Conservation (phyloP, 176 grass and related monocot species). For the Carex cristatella region DNA sequence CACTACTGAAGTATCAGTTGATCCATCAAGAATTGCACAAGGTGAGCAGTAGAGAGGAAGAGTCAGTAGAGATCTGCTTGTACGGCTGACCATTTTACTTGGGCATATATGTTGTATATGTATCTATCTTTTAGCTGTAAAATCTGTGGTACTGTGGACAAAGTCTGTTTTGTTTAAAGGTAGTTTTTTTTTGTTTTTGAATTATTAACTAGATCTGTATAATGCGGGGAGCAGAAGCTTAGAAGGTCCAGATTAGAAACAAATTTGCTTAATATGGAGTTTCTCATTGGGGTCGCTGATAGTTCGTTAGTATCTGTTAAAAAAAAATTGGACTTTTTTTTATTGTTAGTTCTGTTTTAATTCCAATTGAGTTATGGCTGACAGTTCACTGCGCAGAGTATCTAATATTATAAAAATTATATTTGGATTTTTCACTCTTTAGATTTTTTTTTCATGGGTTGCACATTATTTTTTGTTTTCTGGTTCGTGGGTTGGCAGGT, state of each 20-base stretch:
- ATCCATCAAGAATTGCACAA: constrained; percentile 2
- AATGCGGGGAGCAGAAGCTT: neutral
- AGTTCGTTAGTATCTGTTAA: constrained; percentile 3
- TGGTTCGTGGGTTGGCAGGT: neutral
- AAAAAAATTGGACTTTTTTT: neutral
- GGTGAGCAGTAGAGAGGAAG: constrained; percentile 13
- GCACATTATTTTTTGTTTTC: neutral
- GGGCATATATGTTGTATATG: neutral
- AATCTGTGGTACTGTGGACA: constrained; percentile 8
- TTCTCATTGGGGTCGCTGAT: neutral
- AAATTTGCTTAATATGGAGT: constrained; percentile 2
- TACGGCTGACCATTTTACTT: constrained; percentile 10
- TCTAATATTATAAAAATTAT: neutral
- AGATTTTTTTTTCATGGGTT: neutral
- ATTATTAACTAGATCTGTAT: constrained; percentile 9
- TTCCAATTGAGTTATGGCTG: neutral
- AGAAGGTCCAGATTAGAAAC: constrained; percentile 2
- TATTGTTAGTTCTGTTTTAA: neutral
- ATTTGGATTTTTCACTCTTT: neutral
- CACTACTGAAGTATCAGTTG: constrained; percentile 1
- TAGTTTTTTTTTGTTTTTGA: neutral
- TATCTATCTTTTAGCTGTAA: constrained; percentile 10
- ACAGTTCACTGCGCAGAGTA: neutral
- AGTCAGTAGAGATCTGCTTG: neutral
- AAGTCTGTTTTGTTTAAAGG: neutral